Evolutionary conservation across 2,329 filamentous ascomycete genomes (phyloP), one percentile per base, ranked within the genome.

Genomic region (Nothophaeocryptopus gaeumannii): DNA sequence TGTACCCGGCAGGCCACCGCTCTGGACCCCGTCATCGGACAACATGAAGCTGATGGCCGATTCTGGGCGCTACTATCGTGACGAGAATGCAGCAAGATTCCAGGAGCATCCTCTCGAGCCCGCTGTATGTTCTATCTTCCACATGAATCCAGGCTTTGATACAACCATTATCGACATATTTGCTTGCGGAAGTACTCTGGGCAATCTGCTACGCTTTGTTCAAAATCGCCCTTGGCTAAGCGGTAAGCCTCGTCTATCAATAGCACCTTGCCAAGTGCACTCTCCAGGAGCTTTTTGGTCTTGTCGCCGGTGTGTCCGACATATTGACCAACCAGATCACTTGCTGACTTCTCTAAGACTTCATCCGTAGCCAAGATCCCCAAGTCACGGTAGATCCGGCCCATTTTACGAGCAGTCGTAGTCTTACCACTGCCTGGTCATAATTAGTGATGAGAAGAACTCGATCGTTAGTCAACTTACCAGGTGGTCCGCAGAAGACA

Each of bases 201-300:
- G 81, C 0, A 84, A 80, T 59, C 73, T 88, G 0, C 67, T 85
- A 1, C 74, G 80, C 1, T 86, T 84, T n/a, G n/a, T n/a, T n/a
- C n/a, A 56, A 81, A 89, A 0, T 62, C 59, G 0, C 80, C 80
- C 1, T 79, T 76, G 0, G 70, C 74, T 1, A 89, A 75, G 0
- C 84, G 76, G 56, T 89, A 89, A 0, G 85, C 85, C 62, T 89
- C 85, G 48, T 89, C 86, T 7, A 90, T 78, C 53, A 89, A 84
- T 0, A 90, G 72, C 0, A 89, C 81, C 15, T 78, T 80, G 0
- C 86, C 85, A 0, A 88, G 72, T 0, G 79, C 80, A 33, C 74
- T 78, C 45, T 88, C 82, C 0, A 89, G 67, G 0, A 79, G 66
- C 29, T 78, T 72, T 8, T 77, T 74, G 0, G 85, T 82, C 54